phyloP scores from a whole-genome alignment of 805 yeast species.

The Zygoascus biomembranicola region DNA sequence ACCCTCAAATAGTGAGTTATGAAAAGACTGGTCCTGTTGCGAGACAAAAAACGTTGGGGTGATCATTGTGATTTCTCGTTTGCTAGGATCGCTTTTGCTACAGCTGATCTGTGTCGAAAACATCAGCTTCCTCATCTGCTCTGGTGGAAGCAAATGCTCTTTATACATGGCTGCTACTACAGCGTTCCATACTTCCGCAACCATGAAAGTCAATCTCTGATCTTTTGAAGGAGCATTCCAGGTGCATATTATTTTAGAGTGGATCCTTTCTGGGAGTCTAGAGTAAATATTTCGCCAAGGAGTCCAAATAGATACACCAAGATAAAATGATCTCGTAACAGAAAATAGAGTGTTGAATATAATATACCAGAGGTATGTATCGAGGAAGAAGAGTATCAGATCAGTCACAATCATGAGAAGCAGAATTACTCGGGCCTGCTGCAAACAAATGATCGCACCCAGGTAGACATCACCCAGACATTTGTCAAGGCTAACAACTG shows the following conservation, averaged over 20 bases:
- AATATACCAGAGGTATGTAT: conserved; percentile 98
- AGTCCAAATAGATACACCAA: conserved; percentile 96
- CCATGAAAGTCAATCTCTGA: conserved; percentile 1
- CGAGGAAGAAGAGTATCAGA: conserved; percentile 91
- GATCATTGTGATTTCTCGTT: conserved; percentile 29
- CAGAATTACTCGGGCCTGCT: conserved; percentile 80
- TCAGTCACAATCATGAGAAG: conserved; percentile 92
- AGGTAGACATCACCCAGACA: conserved; percentile 94
- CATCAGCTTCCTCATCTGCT: conserved; percentile 58
- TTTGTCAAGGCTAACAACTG: conserved; percentile 75
- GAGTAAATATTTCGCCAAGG: conserved; percentile 99
- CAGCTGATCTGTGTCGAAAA: conserved; percentile 19
- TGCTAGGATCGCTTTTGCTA: conserved; percentile 34
- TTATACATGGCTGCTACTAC: conserved; percentile 75
- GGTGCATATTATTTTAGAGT: conserved; percentile 55
- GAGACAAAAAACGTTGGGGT: conserved; percentile 67
- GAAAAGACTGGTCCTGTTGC: conserved; percentile 68
- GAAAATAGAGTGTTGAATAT: conserved; percentile 90
- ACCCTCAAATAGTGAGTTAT: conserved; percentile 46
- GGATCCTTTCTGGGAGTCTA: conserved; percentile 67
- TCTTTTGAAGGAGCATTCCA: conserved; percentile 27
- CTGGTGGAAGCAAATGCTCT: conserved; percentile 67
- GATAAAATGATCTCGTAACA: conserved; percentile 93
- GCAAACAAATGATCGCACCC: conserved; percentile 66
- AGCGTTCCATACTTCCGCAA: conserved; percentile 61